phyloP scores from a whole-genome alignment of 345 rosid species.

The Eutrema yunnanense region DNA sequence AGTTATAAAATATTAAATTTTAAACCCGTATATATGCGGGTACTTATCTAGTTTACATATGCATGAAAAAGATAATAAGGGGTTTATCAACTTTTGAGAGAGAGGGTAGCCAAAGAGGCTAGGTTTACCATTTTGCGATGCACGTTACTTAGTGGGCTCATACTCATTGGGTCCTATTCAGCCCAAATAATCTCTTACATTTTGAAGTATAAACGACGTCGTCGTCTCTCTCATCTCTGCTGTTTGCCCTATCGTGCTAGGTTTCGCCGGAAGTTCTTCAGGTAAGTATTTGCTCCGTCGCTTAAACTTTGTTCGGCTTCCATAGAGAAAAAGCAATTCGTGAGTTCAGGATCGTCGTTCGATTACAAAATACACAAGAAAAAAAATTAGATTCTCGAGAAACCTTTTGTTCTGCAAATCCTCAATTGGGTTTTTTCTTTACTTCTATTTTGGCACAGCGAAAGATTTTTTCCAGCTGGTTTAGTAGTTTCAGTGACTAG shows the following conservation, averaged over 20 bases:
- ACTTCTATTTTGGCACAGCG: background rate
- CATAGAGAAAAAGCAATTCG: background rate
- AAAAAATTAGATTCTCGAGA: background rate
- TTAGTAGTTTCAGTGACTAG: slow-evolving; percentile 14
- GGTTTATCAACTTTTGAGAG: too few species aligned
- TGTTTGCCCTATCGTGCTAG: background rate
- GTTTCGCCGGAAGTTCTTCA: background rate
- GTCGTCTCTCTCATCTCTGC: background rate
- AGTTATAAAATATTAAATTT: too few species aligned
- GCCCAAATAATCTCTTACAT: background rate
- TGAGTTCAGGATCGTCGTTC: background rate
- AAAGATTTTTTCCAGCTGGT: slow-evolving; percentile 3
- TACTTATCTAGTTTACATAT: too few species aligned
- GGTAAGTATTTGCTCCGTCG: background rate
- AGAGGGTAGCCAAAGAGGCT: background rate
- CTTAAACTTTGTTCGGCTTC: background rate
- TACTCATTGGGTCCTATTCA: background rate
- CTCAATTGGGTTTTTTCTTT: background rate
- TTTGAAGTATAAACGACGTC: background rate
- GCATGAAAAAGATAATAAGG: too few species aligned
- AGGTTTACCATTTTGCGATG: background rate
- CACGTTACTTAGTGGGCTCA: background rate
- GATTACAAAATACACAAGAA: background rate
- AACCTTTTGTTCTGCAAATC: background rate
- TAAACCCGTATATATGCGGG: too few species aligned